Evolutionary conservation across 2,329 filamentous ascomycete species (phyloP), one percentile per base, ranked within the genome.

Genomic region (Calonectria fujianensis): DNA sequence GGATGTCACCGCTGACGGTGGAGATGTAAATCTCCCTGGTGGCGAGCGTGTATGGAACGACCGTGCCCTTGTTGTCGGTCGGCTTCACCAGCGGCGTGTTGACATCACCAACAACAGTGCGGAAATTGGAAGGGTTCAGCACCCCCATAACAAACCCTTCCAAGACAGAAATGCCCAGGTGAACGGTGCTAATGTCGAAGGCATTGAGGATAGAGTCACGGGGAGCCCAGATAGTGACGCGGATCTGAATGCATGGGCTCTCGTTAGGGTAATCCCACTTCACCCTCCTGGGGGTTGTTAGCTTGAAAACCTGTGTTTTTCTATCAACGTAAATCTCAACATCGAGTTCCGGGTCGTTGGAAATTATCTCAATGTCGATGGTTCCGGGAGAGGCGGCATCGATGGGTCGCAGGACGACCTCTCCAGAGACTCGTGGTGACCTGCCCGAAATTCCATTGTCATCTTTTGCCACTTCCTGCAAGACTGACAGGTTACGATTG

Each of bases 171-270:
- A 90, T 78, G 73, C 84, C 83, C 24, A 90, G 85, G 29, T 87
- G 84, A 13, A 84, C 75, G 4, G 84, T 80, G 24, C 82, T 77
- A 20, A 90, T 76, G 10, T 71, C 65, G 10, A 91, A 79, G 3
- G 52, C 71, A 18, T 85, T 78, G 16, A 91, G 81, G 11, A 82
- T 77, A 4, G 84, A 83, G 20, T 82, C 78, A 5, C 82, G 80
- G 9, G 90, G 90, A 0, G 88, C 85, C 84, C 85, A 89, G 52
- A 90, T 79, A 3, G 88, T 91, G 20, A 84, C 82, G 14, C 85
- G 85, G 72, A 91, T 83, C 74, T 87, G 86, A 27, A 91, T 82
- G 77, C 90, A 91, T 1, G 89, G 88, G 54, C 75, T 70, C 10
- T 80, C 75, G 2, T 77, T 70, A 16, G 75, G 39, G 3, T 77